A percentile compares a stretch with the other conserved stretches of the same genome.
Evolutionary conservation across 441 rosid species (phyloP).

Genomic region (Mallotus japonicus): DNA sequence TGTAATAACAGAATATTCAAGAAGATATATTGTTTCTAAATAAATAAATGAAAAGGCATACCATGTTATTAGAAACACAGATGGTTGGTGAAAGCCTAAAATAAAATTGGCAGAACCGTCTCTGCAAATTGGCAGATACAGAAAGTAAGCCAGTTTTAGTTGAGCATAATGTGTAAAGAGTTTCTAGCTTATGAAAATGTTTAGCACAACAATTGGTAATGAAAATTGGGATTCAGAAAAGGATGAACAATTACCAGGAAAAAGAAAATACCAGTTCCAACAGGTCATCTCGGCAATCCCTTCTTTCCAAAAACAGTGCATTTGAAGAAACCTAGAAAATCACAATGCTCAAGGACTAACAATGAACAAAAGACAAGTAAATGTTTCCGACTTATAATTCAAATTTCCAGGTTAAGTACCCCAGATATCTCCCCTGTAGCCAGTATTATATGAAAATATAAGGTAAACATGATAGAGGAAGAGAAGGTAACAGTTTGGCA

Average conservation of each 20-base stretch:
- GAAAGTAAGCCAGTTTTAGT: conserved; percentile 5
- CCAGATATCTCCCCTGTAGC: not conserved
- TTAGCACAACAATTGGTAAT: conserved; percentile 4
- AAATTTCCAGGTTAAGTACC: not conserved
- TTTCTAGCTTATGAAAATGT: not conserved
- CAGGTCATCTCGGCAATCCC: conserved; percentile 38
- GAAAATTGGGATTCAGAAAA: conserved; percentile 15
- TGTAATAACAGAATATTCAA: conserved; percentile 9
- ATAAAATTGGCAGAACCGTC: conserved; percentile 59
- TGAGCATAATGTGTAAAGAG: not conserved
- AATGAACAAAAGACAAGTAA: conserved; percentile 9
- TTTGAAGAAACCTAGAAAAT: conserved; percentile 51
- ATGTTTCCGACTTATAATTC: not conserved
- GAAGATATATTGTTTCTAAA: conserved; percentile 2
- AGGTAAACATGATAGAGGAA: not conserved
- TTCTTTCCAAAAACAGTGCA: conserved; percentile 39
- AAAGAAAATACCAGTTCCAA: conserved; percentile 82
- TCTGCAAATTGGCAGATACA: conserved; percentile 46
- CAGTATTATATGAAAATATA: not conserved
- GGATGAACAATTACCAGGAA: conserved; percentile 71
- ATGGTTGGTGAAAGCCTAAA: conserved; percentile 64
- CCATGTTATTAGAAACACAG: conserved; percentile 73
- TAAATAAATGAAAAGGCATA: conserved; percentile 29
- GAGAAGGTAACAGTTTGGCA: not conserved
- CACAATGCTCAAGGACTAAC: conserved; percentile 14